Percentiles rank a stretch among this genome's conserved stretches.
phyloP scores from a whole-genome alignment of 768 basidiomycete species.

The Mycena haematopus region DNA sequence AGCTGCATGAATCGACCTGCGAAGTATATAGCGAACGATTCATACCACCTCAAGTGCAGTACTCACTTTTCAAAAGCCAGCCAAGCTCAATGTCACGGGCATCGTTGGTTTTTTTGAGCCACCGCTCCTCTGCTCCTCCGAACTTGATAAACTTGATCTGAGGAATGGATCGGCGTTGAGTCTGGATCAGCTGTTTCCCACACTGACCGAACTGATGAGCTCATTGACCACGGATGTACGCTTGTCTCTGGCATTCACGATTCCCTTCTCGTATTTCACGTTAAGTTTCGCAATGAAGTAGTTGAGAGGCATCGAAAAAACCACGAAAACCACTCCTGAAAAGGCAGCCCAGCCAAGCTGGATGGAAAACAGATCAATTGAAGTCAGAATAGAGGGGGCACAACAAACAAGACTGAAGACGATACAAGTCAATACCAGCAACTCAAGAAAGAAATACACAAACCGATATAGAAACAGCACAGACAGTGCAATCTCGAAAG shows the following conservation, averaged over 20 bases:
- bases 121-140: conserved; percentile 80
- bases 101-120: conserved; percentile 70
- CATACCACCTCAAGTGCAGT: not conserved
- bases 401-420: not conserved
- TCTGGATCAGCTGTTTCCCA: not conserved
- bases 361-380: conserved; percentile 11
- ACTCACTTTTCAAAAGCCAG: conserved; percentile 74
- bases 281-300: conserved; percentile 64
- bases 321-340: conserved; percentile 70
- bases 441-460: not conserved
- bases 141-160: conserved; percentile 82
- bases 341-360: conserved; percentile 71
- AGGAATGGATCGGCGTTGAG: not conserved
- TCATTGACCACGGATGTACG: conserved; percentile 82
- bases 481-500: not conserved
- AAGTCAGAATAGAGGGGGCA: not conserved
- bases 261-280: conserved; percentile 65
- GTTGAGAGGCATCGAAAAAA: conserved; percentile 74
- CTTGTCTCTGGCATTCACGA: conserved; percentile 69
- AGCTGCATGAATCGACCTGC: not conserved
- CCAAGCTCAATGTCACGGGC: conserved; percentile 72
- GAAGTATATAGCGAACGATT: not conserved
- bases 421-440: not conserved
- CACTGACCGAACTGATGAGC: conserved; percentile 67
- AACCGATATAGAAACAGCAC: conserved; percentile 1